Evolutionary conservation across 1,284 basidiomycete species (phyloP), one percentile per base, ranked within the genome.

Genomic region (Ganoderma leucocontextum): DNA sequence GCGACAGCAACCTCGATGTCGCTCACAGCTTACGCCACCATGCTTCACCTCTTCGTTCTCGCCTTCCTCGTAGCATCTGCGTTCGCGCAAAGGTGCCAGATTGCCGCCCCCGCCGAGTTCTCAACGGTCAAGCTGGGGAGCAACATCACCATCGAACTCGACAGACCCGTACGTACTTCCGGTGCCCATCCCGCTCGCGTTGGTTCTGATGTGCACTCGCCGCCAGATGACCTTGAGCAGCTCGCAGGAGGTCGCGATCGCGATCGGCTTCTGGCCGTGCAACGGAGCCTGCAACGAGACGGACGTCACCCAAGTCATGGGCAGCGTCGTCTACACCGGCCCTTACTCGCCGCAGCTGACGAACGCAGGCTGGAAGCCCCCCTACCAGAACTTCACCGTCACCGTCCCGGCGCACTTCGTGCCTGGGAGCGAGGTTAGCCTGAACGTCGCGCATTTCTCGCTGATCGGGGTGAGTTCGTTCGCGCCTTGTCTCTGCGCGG

Each of bases 341-440:
- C 65, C 74, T 0, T 89, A 80, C 75, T 68, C 78, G 19, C 86
- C 86, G 0, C 60, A 80, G 66, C 78, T 78, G 69, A 76, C 38
- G 38, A 4, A 77, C 17, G 63, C 70, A 35, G 71, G 68, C 35
- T 60, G 36, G 36, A 65, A 80, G 66, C 82, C 82, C 12, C 84
- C 84, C 10, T 79, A 84, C 75, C 80, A 87, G 76, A 88, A 88
- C 75, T 86, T 87, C 71, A 83, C 83, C 6, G 79, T 89, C n/a
- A 76, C 75, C 4, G 75, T 89, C 36, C 86, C 86, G 0, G 35
- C 73, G 5, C 61, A 62, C 39, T 69, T 80, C 49, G 62, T 55
- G 39, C 70, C 36, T 4, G 70, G 77, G 22, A 78, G 83, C 17
- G 63, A 66, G 15, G 82, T 81, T 9, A 79, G 80, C 68, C 74